Conservation (phyloP, 2,329 filamentous ascomycete genomes). For the Talaromyces marneffei region DNA sequence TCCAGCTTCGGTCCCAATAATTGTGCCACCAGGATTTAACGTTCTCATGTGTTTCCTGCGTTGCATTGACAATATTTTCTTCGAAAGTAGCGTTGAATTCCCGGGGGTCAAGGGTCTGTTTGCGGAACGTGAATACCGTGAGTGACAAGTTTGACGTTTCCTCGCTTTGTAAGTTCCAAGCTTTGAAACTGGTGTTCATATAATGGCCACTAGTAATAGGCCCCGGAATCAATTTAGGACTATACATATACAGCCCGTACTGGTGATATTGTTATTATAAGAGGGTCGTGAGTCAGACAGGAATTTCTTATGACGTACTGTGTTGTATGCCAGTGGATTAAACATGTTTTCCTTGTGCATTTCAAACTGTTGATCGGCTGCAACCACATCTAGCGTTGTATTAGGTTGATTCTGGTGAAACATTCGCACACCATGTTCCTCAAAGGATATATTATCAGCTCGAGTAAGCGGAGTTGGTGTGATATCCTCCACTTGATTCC, state of each 20-base stretch:
- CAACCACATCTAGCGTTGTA: neutral
- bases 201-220: neutral
- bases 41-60: neutral
- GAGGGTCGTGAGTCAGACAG: neutral
- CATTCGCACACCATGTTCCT: neutral
- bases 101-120: neutral
- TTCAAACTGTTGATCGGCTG: neutral
- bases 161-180: neutral
- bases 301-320: neutral
- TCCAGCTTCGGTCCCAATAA: neutral
- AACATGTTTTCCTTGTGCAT: neutral
- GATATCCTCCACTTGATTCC: neutral
- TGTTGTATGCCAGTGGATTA: constrained; percentile 1
- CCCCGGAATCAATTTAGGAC: neutral
- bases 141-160: neutral
- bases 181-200: neutral
- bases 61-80: neutral
- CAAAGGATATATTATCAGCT: neutral
- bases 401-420: neutral
- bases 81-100: neutral
- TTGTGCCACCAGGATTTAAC: neutral
- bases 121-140: neutral
- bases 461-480: neutral
- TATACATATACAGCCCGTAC: neutral
- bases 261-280: neutral